phyloP scores from a whole-genome alignment of 768 basidiomycete genomes.

The Pleurotus giganteus region DNA sequence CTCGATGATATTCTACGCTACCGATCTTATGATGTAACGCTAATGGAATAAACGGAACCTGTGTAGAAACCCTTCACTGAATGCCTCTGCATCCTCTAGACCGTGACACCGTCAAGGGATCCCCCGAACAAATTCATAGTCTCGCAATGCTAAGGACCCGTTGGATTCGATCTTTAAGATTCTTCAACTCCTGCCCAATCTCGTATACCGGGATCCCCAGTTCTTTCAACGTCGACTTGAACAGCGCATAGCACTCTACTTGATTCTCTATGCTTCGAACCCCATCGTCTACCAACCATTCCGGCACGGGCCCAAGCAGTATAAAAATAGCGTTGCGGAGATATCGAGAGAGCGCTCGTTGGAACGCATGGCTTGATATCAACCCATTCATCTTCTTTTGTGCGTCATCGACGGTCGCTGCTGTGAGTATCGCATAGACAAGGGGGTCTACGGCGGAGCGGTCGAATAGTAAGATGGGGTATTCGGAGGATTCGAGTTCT shows the following conservation, averaged over 20 bases:
- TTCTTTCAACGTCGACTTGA: neutral
- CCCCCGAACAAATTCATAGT: too few species aligned
- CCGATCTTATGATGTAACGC: too few species aligned
- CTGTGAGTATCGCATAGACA: slow-evolving; percentile 55
- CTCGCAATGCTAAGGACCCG: slow-evolving; percentile 8
- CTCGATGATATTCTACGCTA: too few species aligned
- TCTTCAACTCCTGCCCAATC: neutral
- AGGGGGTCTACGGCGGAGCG: slow-evolving; percentile 65
- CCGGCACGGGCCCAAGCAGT: slow-evolving; percentile 51
- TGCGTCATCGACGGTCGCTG: slow-evolving; percentile 34
- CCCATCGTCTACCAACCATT: slow-evolving; percentile 66
- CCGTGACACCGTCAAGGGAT: too few species aligned
- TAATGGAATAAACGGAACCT: too few species aligned
- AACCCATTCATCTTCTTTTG: slow-evolving; percentile 31
- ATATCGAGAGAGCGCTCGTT: slow-evolving; percentile 40
- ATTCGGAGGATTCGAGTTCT: slow-evolving; percentile 11
- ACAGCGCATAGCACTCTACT: neutral
- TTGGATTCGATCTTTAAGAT: slow-evolving; percentile 11
- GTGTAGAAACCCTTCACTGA: too few species aligned
- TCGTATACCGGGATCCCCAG: neutral
- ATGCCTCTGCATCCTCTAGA: too few species aligned
- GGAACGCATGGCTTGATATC: slow-evolving; percentile 35
- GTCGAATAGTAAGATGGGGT: slow-evolving; percentile 48
- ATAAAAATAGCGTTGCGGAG: slow-evolving; percentile 48
- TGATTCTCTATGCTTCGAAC: slow-evolving; percentile 51